A percentile compares a stretch with the other conserved stretches of the same genome.
Conservation (phyloP, 2,329 filamentous ascomycete species). For the Leptographium lundbergii region DNA sequence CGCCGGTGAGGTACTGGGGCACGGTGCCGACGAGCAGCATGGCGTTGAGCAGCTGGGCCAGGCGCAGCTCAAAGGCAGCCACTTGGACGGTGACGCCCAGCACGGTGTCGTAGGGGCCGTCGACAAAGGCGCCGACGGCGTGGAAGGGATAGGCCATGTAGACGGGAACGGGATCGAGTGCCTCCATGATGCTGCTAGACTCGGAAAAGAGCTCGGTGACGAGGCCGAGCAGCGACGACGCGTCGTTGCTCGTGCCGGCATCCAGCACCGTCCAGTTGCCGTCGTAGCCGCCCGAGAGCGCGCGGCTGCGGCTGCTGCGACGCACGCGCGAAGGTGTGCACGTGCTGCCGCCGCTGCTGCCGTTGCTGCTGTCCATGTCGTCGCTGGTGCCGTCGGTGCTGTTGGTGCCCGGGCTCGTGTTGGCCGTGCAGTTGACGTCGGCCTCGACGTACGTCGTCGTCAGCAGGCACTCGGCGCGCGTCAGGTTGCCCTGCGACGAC, state of each 20-base stretch:
- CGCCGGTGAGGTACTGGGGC: not conserved
- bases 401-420: not conserved
- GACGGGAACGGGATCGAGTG: not conserved
- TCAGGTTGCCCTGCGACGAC: not conserved
- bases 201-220: not conserved
- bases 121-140: not conserved
- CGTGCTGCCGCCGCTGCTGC: not conserved
- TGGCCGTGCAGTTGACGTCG: not conserved
- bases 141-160: conserved; percentile 4
- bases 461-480: not conserved
- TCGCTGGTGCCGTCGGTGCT: not conserved
- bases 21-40: conserved; percentile 1
- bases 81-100: not conserved
- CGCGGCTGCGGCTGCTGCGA: not conserved
- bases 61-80: not conserved
- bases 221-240: not conserved
- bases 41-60: conserved; percentile 7
- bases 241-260: not conserved
- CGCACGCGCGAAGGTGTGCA: conserved; percentile 3
- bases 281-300: not conserved
- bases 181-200: not conserved
- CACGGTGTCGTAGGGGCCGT: not conserved
- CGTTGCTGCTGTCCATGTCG: not conserved
- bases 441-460: not conserved
- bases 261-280: not conserved